Evolutionary conservation across 768 basidiomycete genomes (phyloP).

Genomic region (Suillus occidentalis): DNA sequence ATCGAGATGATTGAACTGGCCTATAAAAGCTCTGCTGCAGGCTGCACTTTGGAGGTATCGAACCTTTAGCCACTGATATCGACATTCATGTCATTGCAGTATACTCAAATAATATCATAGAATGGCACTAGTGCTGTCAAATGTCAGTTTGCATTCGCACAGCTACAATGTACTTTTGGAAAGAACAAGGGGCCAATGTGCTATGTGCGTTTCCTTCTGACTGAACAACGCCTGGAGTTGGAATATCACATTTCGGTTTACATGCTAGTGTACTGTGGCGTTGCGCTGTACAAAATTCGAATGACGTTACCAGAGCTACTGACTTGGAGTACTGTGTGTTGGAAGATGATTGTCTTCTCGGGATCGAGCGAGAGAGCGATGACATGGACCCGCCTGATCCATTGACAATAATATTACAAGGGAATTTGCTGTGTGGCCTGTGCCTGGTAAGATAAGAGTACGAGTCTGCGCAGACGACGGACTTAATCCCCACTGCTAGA

Average conservation of each 20-base stretch:
- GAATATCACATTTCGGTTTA: no score
- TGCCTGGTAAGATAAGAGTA: not conserved
- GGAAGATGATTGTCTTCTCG: not conserved
- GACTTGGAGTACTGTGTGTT: not conserved
- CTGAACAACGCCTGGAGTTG: no score
- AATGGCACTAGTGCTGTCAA: no score
- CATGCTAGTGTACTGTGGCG: no score
- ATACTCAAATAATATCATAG: not conserved
- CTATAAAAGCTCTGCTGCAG: constrained; percentile 62
- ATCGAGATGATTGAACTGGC: constrained; percentile 81
- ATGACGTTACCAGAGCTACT: not conserved
- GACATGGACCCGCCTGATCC: not conserved
- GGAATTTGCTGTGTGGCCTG: not conserved
- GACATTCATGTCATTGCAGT: not conserved
- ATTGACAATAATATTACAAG: not conserved
- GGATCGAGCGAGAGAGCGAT: not conserved
- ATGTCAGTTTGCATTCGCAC: not conserved
- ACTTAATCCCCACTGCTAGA: not conserved
- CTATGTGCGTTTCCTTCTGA: not conserved
- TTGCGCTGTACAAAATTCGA: not conserved
- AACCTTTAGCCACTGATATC: constrained; percentile 3
- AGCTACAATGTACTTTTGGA: not conserved
- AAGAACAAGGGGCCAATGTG: not conserved
- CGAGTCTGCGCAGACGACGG: not conserved
- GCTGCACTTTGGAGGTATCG: constrained; percentile 42